Conservation (phyloP, 257 asterid genomes). For the Fraxinus quadrangulata region DNA sequence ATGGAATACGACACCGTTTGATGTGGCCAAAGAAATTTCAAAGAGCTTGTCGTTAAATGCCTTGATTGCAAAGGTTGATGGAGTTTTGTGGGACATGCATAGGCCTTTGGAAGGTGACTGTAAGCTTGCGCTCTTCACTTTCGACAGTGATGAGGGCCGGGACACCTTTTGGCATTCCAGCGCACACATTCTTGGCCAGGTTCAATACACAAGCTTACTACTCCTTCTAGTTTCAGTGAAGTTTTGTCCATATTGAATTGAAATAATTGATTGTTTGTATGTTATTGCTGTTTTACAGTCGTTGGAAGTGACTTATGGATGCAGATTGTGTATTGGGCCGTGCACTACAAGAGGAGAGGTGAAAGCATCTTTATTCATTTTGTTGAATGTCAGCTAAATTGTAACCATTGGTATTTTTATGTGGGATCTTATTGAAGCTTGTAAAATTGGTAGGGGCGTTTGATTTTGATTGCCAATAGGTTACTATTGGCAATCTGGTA, state of each 20-base stretch:
- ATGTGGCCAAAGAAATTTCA: conserved; percentile 86
- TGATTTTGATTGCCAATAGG: background rate
- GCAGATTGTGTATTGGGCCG: conserved; percentile 86
- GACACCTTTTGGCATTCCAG: conserved; percentile 99
- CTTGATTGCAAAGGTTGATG: conserved; percentile 78
- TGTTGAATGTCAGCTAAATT: background rate
- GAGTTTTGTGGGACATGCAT: conserved; percentile 79
- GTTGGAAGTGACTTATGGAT: conserved; percentile 84
- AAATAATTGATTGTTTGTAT: conserved; percentile 12
- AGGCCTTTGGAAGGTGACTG: conserved; percentile 94
- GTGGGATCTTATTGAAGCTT: background rate
- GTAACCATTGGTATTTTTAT: background rate
- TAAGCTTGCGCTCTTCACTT: conserved; percentile 69
- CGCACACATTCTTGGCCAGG: conserved; percentile 99
- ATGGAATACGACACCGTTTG: conserved; percentile 80
- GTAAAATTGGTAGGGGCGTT: background rate
- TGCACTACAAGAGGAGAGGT: conserved; percentile 98
- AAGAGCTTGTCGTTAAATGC: conserved; percentile 86
- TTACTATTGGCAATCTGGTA: background rate
- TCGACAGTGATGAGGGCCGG: conserved; percentile 83
- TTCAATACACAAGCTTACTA: conserved; percentile 18
- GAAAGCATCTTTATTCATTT: conserved; percentile 22
- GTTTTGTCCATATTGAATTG: background rate
- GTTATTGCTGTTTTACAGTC: conserved; percentile 43
- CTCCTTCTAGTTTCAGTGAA: background rate